A percentile compares a stretch with the other conserved stretches of the same genome.
Evolutionary conservation across 176 grass and related monocot species (phyloP).

Genomic region (Zea mays): DNA sequence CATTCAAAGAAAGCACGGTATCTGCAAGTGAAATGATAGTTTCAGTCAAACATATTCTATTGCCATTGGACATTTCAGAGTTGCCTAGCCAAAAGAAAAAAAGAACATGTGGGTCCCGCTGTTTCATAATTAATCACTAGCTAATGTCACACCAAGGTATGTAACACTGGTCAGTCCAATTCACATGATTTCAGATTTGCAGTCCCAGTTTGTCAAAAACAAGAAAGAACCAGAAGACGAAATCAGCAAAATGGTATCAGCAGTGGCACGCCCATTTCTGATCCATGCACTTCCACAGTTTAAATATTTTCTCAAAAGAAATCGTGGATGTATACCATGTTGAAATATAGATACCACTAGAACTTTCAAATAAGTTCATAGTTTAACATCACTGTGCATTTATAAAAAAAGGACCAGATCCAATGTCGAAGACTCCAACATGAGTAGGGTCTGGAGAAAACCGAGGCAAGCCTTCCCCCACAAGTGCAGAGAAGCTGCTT

Average conservation of each 20-base stretch:
- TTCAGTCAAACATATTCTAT: conserved; percentile 1
- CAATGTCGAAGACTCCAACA: no score
- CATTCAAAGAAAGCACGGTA: neutral
- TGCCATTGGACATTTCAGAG: neutral
- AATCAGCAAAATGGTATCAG: neutral
- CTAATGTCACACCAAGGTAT: conserved; percentile 9
- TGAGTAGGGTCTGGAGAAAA: no score
- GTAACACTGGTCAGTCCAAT: neutral
- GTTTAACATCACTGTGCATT: neutral
- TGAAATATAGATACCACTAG: neutral
- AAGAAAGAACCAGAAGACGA: neutral
- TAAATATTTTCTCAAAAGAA: neutral
- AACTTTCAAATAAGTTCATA: neutral
- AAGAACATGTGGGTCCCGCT: neutral
- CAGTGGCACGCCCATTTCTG: neutral
- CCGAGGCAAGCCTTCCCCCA: no score
- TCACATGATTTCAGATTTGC: conserved; percentile 3
- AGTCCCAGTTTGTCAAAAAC: conserved; percentile 7
- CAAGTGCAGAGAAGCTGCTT: no score
- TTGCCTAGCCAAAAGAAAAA: no score
- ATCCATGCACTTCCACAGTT: neutral
- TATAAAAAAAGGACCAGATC: no score
- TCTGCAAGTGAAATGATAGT: neutral
- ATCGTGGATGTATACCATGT: neutral
- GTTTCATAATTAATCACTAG: neutral